Conservation (phyloP, 2,329 filamentous ascomycete species). For the Penicillium paneum region DNA sequence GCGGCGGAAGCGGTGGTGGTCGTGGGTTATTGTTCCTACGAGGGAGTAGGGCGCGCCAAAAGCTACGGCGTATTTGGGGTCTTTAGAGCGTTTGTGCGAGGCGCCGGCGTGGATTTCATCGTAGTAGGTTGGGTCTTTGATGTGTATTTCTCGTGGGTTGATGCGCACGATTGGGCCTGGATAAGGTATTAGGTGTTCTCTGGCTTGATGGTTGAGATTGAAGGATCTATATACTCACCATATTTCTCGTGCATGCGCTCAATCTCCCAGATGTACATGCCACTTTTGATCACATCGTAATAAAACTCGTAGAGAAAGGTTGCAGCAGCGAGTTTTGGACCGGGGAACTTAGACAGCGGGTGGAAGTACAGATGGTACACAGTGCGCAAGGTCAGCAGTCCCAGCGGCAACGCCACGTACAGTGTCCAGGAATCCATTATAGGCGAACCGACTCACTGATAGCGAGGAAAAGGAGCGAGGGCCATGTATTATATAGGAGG, state of each 20-base stretch:
- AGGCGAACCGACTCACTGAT: background rate
- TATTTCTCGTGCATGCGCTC: slow-evolving; percentile 36
- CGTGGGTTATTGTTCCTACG: slow-evolving; percentile 38
- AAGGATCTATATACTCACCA: slow-evolving; percentile 19
- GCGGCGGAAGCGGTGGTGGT: slow-evolving; percentile 44
- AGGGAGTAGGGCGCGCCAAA: slow-evolving; percentile 20
- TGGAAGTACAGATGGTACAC: slow-evolving; percentile 23
- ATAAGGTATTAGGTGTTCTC: background rate
- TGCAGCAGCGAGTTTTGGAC: slow-evolving; percentile 33
- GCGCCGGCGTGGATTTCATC: slow-evolving; percentile 32
- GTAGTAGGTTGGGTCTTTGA: slow-evolving; percentile 36
- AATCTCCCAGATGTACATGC: slow-evolving; percentile 29
- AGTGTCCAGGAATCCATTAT: slow-evolving; percentile 8
- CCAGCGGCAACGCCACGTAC: background rate
- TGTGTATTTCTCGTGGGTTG: slow-evolving; percentile 37
- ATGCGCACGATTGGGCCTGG: slow-evolving; percentile 39
- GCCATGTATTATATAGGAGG: background rate
- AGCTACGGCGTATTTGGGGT: slow-evolving; percentile 16
- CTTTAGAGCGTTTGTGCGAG: slow-evolving; percentile 20
- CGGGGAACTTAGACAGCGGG: slow-evolving; percentile 32
- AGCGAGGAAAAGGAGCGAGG: background rate
- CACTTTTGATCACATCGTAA: slow-evolving; percentile 30
- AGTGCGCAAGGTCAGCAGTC: slow-evolving; percentile 4
- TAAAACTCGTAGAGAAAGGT: slow-evolving; percentile 35
- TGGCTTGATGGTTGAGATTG: background rate